A percentile compares a stretch with the other conserved stretches of the same genome.
phyloP scores from a whole-genome alignment of 2,329 filamentous ascomycete species.

The Pochonia chlamydosporia region DNA sequence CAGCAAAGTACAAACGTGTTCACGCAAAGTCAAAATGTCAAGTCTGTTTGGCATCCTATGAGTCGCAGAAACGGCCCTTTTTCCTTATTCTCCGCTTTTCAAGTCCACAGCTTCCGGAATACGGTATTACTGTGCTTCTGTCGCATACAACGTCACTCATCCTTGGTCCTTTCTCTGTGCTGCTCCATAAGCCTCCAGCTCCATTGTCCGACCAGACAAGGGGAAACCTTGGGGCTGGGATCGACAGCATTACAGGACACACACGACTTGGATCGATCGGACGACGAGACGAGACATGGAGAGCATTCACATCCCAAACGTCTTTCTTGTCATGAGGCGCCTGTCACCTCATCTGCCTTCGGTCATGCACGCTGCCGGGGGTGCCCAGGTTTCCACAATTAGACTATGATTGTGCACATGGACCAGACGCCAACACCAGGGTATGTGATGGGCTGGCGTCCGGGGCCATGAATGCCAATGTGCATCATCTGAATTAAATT shows the following conservation, averaged over 20 bases:
- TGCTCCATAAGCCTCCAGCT: too few species aligned
- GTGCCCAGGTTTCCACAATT: background rate
- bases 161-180: too few species aligned
- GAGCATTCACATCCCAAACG: background rate
- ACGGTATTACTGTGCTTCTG: too few species aligned
- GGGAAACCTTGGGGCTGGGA: background rate
- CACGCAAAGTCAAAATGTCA: too few species aligned
- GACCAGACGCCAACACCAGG: background rate
- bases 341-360: conserved; percentile 3
- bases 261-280: conserved; percentile 6
- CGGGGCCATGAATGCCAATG: background rate
- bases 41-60: too few species aligned
- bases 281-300: background rate
- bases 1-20: too few species aligned
- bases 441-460: background rate
- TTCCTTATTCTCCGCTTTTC: too few species aligned
- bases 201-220: background rate
- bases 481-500: background rate
- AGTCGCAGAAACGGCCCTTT: too few species aligned
- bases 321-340: background rate
- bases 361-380: conserved; percentile 3
- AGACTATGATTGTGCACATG: background rate
- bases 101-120: too few species aligned
- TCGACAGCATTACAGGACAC: background rate
- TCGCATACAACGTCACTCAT: too few species aligned